A percentile compares a stretch with the other conserved stretches of the same genome.
Evolutionary conservation across 129 eudicot species (phyloP).

Genomic region (Helianthus annuus): DNA sequence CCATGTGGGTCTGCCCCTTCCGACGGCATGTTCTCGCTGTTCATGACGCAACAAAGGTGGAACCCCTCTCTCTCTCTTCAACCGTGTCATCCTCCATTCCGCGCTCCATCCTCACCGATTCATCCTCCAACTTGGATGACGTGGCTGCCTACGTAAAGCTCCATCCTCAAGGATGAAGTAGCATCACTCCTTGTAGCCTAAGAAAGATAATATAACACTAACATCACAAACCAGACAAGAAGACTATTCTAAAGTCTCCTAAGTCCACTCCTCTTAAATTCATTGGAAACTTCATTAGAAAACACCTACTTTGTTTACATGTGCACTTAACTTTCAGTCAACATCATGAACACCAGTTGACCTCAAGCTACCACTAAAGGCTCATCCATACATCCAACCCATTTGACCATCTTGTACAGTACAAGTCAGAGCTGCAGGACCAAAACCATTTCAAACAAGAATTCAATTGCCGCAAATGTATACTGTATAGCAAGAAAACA

Average conservation of each 20-base stretch:
- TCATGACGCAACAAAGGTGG: no score
- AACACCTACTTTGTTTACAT: not conserved
- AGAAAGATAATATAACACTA: no score
- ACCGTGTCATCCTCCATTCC: no score
- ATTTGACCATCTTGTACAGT: not conserved
- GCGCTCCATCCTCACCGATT: no score
- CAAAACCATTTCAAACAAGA: not conserved
- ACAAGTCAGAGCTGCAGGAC: not conserved
- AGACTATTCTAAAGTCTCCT: conserved; percentile 6
- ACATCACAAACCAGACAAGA: conserved; percentile 8
- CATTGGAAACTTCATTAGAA: not conserved
- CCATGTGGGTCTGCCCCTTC: no score
- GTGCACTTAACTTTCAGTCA: conserved; percentile 7
- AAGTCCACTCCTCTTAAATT: not conserved
- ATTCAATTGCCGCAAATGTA: not conserved
- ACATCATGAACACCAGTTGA: not conserved
- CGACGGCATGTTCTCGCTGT: no score
- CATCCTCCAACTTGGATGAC: no score
- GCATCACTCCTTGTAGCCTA: no score
- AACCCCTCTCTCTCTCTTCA: no score
- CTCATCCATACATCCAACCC: not conserved
- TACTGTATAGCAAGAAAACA: not conserved
- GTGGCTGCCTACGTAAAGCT: no score
- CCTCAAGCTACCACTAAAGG: not conserved
- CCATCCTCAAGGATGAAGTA: no score